phyloP scores from a whole-genome alignment of 495 filamentous ascomycete genomes.

The Aspergillus coremiiformis region DNA sequence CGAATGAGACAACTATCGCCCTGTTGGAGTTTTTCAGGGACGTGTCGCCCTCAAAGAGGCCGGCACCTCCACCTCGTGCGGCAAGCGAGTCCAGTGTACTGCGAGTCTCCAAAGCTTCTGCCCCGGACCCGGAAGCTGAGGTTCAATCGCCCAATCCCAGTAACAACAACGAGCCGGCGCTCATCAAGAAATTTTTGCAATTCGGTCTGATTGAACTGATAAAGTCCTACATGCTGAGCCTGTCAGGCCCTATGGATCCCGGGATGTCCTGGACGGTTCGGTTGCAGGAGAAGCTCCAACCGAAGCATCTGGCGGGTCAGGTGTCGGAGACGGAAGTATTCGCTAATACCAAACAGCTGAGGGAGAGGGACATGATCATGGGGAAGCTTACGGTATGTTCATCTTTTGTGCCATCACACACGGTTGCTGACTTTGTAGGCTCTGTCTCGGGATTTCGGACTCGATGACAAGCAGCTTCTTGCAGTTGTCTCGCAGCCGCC shows the following conservation, averaged over 20 bases:
- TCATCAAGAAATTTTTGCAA: conserved; percentile 67
- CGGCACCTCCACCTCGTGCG: conserved; percentile 63
- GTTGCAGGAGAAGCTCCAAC: conserved; percentile 63
- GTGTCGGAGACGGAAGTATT: conserved; percentile 58
- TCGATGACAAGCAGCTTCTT: conserved; percentile 47
- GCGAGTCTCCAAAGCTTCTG: conserved; percentile 41
- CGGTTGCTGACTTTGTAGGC: conserved; percentile 41
- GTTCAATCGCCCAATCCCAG: conserved; percentile 42
- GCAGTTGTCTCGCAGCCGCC: conserved; percentile 29
- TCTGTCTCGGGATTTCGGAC: conserved; percentile 61
- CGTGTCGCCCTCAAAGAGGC: conserved; percentile 64
- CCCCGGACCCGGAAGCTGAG: conserved; percentile 77
- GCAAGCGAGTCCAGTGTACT: conserved; percentile 45
- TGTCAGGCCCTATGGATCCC: conserved; percentile 48
- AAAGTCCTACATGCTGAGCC: conserved; percentile 64
- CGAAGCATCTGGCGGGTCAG: conserved; percentile 35
- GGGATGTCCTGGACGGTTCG: conserved; percentile 71
- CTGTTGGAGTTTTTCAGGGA: conserved; percentile 69
- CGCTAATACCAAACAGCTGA: conserved; percentile 52
- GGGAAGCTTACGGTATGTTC: conserved; percentile 65
- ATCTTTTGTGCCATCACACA: not conserved
- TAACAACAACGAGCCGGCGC: conserved; percentile 45
- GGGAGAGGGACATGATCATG: conserved; percentile 60
- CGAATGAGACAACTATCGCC: conserved; percentile 61
- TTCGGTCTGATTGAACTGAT: conserved; percentile 80